These are phyloP conservation scores for Aspergillus neotritici DNA, from an alignment of 2,329 filamentous ascomycete species.

Conservation along the genomic window DNA sequence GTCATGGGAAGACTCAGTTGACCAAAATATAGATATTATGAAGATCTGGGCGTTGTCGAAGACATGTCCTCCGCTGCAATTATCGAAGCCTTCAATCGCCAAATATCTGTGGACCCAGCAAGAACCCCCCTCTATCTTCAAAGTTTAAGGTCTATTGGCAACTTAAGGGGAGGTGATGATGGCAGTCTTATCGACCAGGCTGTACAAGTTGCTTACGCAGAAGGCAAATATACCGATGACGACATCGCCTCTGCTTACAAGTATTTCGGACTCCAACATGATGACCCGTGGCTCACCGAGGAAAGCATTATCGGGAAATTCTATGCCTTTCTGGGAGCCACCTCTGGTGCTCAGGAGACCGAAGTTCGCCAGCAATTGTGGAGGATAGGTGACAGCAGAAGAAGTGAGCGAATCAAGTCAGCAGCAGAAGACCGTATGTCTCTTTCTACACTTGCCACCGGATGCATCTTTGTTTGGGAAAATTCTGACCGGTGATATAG, in stretches of 20 bases:
- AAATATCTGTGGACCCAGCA: slow-evolving; percentile 50
- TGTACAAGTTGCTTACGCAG: slow-evolving; percentile 53
- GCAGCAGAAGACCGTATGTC: slow-evolving; percentile 52
- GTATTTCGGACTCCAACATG: slow-evolving; percentile 51
- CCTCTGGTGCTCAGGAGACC: slow-evolving; percentile 45
- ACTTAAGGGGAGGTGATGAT: slow-evolving; percentile 42
- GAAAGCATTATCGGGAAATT: slow-evolving; percentile 59
- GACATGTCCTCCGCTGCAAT: slow-evolving; percentile 60
- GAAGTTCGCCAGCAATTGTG: slow-evolving; percentile 53
- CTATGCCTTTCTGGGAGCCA: slow-evolving; percentile 53
- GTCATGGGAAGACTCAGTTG: neutral
- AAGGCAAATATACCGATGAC: slow-evolving; percentile 52
- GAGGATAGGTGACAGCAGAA: slow-evolving; percentile 54
- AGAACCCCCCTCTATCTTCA: slow-evolving; percentile 59
- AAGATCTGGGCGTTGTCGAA: slow-evolving; percentile 56
- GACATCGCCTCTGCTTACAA: slow-evolving; percentile 56
- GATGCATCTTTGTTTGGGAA: neutral
- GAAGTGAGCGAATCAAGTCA: slow-evolving; percentile 53
- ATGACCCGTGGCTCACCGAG: slow-evolving; percentile 47
- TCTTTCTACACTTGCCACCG: slow-evolving; percentile 6
- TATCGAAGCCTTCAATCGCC: slow-evolving; percentile 57
- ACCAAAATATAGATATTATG: slow-evolving; percentile 45
- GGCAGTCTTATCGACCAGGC: slow-evolving; percentile 55
- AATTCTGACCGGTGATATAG: slow-evolving; percentile 19
- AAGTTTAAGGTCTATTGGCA: slow-evolving; percentile 57